These are phyloP conservation scores for Asterochloris erici DNA, from an alignment of 139 green algal species.

Conservation along the genomic window DNA sequence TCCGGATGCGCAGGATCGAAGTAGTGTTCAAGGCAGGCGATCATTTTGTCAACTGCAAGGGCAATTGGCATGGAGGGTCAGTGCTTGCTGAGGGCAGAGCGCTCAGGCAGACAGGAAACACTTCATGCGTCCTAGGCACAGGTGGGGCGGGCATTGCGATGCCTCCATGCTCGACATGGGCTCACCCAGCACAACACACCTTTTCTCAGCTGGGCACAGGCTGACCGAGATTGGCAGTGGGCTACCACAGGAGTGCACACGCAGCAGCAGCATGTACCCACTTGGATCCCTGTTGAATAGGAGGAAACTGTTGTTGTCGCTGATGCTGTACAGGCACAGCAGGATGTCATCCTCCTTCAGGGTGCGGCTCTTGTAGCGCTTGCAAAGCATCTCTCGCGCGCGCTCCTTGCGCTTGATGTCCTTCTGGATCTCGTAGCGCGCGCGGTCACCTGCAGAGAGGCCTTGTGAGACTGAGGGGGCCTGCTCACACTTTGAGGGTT, in stretches of 20 bases:
- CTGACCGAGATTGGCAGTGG: too few species aligned
- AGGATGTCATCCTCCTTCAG: conserved; percentile 74
- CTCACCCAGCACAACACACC: too few species aligned
- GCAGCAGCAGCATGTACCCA: too few species aligned
- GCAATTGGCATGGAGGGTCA: too few species aligned
- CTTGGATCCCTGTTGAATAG: conserved; percentile 71
- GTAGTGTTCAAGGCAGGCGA: conserved; percentile 47
- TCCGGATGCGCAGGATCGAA: conserved; percentile 32
- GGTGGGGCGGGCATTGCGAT: too few species aligned
- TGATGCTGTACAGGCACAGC: conserved; percentile 82
- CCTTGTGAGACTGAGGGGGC: background rate
- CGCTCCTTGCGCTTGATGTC: conserved; percentile 88
- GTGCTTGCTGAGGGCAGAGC: too few species aligned
- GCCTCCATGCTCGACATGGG: too few species aligned
- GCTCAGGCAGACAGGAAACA: too few species aligned
- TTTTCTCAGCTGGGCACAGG: too few species aligned
- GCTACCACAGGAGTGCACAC: too few species aligned
- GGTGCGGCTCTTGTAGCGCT: conserved; percentile 6
- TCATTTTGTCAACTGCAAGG: conserved; percentile 63
- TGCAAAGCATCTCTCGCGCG: conserved; percentile 40
- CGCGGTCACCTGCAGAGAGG: conserved; percentile 13
- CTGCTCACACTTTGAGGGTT: too few species aligned
- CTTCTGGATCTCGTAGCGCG: conserved; percentile 62
- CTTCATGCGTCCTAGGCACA: too few species aligned
- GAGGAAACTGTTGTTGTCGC: conserved; percentile 93